phyloP scores from a whole-genome alignment of 2,329 filamentous ascomycete species.

The Penicillium sp. region DNA sequence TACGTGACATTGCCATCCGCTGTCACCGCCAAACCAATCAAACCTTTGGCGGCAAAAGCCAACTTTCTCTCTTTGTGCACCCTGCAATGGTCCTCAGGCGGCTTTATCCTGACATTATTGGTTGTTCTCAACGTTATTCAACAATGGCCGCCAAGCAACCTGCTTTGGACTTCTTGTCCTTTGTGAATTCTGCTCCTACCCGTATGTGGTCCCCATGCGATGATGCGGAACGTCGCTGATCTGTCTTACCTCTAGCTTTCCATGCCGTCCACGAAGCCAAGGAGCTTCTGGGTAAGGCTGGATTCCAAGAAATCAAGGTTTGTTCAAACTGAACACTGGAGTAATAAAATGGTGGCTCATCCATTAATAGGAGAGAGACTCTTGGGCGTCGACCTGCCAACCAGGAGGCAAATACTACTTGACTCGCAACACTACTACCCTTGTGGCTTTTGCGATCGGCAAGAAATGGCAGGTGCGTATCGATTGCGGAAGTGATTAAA shows the following conservation, averaged over 20 bases:
- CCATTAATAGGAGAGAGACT: constrained; percentile 68
- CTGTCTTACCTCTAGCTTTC: constrained; percentile 63
- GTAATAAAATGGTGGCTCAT: not conserved
- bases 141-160: constrained; percentile 41
- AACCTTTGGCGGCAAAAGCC: constrained; percentile 1
- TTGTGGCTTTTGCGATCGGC: constrained; percentile 89
- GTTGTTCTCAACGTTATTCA: constrained; percentile 19
- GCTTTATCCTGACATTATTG: constrained; percentile 11
- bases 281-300: constrained; percentile 72
- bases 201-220: constrained; percentile 55
- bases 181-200: constrained; percentile 90
- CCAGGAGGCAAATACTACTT: constrained; percentile 95
- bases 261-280: constrained; percentile 84
- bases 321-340: not conserved
- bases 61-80: not conserved
- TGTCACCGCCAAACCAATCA: constrained; percentile 8
- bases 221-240: constrained; percentile 5
- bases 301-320: constrained; percentile 79
- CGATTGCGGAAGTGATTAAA: not conserved
- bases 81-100: constrained; percentile 10
- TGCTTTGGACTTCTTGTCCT: constrained; percentile 83
- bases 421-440: constrained; percentile 87
- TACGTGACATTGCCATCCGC: constrained; percentile 1
- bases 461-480: constrained; percentile 69
- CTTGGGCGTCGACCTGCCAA: constrained; percentile 74